phyloP scores from a whole-genome alignment of 1,284 basidiomycete genomes.

The Ceratobasidium sp. region DNA sequence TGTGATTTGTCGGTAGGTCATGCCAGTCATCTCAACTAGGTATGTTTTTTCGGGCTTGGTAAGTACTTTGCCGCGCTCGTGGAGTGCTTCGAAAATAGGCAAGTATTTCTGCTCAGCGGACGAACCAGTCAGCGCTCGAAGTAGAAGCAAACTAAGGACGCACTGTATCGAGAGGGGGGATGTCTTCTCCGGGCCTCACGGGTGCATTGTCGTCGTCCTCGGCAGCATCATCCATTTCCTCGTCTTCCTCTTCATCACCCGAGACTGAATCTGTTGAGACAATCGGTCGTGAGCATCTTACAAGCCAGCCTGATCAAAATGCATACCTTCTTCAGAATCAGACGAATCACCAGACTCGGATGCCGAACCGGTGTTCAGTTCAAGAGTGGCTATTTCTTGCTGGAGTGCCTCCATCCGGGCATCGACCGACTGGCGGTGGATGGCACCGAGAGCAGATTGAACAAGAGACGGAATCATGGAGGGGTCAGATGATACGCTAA shows the following conservation, averaged over 20 bases:
- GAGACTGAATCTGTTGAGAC: slow-evolving; percentile 7
- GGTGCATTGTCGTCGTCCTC: slow-evolving; percentile 40
- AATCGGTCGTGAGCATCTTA: background rate
- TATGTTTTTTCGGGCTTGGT: slow-evolving; percentile 48
- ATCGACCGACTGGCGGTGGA: slow-evolving; percentile 10
- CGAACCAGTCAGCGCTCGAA: background rate
- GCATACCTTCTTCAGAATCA: slow-evolving; percentile 31
- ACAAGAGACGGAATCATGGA: background rate
- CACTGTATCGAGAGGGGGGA: slow-evolving; percentile 36
- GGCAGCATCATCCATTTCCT: slow-evolving; percentile 15
- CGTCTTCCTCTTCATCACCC: slow-evolving; percentile 31
- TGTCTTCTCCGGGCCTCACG: slow-evolving; percentile 28
- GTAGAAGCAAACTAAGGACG: background rate
- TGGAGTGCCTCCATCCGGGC: background rate
- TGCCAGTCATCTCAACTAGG: slow-evolving; percentile 46
- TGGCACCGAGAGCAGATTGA: slow-evolving; percentile 22
- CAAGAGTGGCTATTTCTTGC: slow-evolving; percentile 16
- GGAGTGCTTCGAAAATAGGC: slow-evolving; percentile 39
- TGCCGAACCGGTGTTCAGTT: slow-evolving; percentile 10
- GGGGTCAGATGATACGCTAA: slow-evolving; percentile 1
- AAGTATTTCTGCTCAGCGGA: slow-evolving; percentile 34
- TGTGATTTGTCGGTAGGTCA: slow-evolving; percentile 49
- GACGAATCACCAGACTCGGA: slow-evolving; percentile 17
- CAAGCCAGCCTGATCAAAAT: background rate
- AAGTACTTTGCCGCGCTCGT: slow-evolving; percentile 39